Evolutionary conservation across 2,329 filamentous ascomycete genomes (phyloP).

Genomic region (Akanthomyces muscarius): DNA sequence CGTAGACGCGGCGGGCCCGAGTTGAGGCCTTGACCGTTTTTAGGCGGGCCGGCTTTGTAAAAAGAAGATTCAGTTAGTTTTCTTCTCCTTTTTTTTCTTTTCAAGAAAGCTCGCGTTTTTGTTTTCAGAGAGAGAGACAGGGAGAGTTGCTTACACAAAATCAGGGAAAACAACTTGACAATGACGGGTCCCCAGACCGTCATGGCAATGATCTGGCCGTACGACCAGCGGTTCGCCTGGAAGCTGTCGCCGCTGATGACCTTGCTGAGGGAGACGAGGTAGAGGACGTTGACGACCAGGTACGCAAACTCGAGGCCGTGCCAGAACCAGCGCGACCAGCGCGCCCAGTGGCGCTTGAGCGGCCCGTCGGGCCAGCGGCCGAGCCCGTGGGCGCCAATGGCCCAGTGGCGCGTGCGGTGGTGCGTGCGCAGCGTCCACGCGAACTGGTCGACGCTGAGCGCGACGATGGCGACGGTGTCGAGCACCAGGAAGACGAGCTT

Average conservation of each 20-base stretch:
- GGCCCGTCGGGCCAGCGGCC: conserved; percentile 31
- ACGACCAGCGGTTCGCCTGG: conserved; percentile 32
- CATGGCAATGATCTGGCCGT: conserved; percentile 38
- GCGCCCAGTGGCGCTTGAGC: conserved; percentile 27
- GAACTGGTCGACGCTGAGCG: conserved; percentile 32
- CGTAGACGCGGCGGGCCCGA: conserved; percentile 36
- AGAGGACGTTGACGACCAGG: conserved; percentile 36
- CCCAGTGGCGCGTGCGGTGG: conserved; percentile 28
- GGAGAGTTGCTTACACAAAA: conserved; percentile 30
- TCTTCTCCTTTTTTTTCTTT: neutral
- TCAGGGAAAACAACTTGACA: conserved; percentile 36
- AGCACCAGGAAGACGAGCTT: conserved; percentile 36
- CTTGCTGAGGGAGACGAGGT: conserved; percentile 34
- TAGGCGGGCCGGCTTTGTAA: conserved; percentile 33
- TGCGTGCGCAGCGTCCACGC: conserved; percentile 36
- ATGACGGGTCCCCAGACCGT: conserved; percentile 39
- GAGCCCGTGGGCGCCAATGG: conserved; percentile 29
- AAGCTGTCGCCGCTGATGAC: conserved; percentile 36
- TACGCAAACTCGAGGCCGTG: conserved; percentile 34
- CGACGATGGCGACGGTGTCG: conserved; percentile 33
- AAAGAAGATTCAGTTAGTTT: neutral
- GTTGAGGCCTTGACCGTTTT: conserved; percentile 33
- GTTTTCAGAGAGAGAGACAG: neutral
- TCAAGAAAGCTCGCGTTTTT: too few species aligned
- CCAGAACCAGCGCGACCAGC: conserved; percentile 32